Evolutionary conservation across 2,329 filamentous ascomycete genomes (phyloP), one percentile per base, ranked within the genome.

Genomic region (Metarhizium anisopliae): DNA sequence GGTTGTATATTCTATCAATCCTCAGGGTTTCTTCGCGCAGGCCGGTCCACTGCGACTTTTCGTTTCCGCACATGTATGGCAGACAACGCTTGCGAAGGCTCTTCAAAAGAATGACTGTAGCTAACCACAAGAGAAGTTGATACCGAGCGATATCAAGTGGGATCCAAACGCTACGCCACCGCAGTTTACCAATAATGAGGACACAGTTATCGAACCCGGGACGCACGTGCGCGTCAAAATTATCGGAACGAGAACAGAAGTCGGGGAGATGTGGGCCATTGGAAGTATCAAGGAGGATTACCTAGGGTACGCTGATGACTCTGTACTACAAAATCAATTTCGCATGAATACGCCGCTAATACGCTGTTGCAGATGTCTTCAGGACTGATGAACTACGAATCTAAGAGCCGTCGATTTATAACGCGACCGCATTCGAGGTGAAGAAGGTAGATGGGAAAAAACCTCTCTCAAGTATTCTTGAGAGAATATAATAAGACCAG

Each of bases 161-260:
- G 93, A 96, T 68, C 88, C 90, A 50, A 96, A 96, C 65, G 92
- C 93, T 53, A 96, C 93, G 42, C 94, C 94, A n/a, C 91, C 93
- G 2, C 90, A 95, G 67, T 99, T 91, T 72, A 96, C 92, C 43
- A 93, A 99, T 71, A 93, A 96, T 66, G 90, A 89, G 59, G 94
- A 96, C 62, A 90, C 92, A 62, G 86, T 91, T 40, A 95, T 99
- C 66, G 92, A 97, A 73, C 90, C 91, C 58, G 90, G 91, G 51
- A 95, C 92, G 16, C 93, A 96, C 64, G 84, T 99, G 60, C 89
- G 94, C 50, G 84, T 97, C 61, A 96, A 96, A 75, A 86, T 99
- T 60, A 90, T 96, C 64, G 94, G 94, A 72, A 89, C 93, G 52
- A 84, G 95, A 72, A 92, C 89, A 61, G 94, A 97, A 70, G 90